Evolutionary conservation across 2,329 filamentous ascomycete species (phyloP), one percentile per base, ranked within the genome.

Genomic region (Colletotrichum tofieldiae): DNA sequence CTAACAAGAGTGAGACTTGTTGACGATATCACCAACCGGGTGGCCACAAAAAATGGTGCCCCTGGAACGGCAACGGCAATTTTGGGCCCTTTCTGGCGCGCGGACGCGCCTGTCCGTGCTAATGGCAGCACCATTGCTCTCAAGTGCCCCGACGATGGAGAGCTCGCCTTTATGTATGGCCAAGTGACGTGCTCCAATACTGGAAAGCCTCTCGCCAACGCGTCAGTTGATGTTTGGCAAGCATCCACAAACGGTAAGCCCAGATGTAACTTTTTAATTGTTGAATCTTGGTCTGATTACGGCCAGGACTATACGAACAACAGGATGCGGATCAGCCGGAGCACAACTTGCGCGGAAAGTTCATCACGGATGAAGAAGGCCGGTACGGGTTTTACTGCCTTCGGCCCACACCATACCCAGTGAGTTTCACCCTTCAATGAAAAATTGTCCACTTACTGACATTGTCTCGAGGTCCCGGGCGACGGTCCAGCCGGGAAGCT

Each of bases 31-130:
- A 94, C 93, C 67, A 93, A 91, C 83, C 91, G 90, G 62, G 87
- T 88, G 39, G 87, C 87, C 61, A 84, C 86, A 65, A 83, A 83
- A 62, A 76, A 78, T 45, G 74, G 78, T 49, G 83, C 84, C 18
- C 78, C 83, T 18, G 86, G 91, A 14, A 96, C 94, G 6, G 89
- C 93, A 2, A 93, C 93, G 5, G 91, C 94, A 51, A 94, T 97
- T 75, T 88, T 97, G 0, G 94, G 94, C 0, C 94, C 94, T 1
- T 97, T 97, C 84, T 97, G 93, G 89, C 89, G 93, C 7, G 87
- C 90, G 54, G 88, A 95, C 76, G 90, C 94, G 0, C 94, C 94
- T 6, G 83, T 88, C 70, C 88, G 92, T 58, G 83, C 90, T n/a
- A 93, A 93, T 78, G 94, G 93, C 61, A 88, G 86, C 56, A 91